Base-by-base conservation (phyloP, 2,329 filamentous ascomycete species). In the Colletotrichum paranaense region DNA sequence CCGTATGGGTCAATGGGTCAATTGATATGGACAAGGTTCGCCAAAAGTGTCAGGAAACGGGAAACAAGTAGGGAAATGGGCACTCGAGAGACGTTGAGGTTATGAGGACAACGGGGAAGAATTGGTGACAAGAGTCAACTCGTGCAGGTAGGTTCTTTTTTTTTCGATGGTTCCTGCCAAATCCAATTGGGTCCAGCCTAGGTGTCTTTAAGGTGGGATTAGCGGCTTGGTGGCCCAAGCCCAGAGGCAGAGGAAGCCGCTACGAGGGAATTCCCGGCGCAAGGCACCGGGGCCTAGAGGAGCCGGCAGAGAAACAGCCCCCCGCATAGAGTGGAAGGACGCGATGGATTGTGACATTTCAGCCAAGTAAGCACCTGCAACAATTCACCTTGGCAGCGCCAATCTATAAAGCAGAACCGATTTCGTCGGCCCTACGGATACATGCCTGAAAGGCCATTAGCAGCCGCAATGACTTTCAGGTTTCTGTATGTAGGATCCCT, bases 201-300 rank as follows among this genome's bases (percentile, higher is more conserved):
- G 16, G 16, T 53, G 72, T 64, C 52, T 68, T 35, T 53, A 59
- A 72, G 68, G 68, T 53, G 63, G 62, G 46, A 59, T 72, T 74
- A 67, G 72, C 72, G 68, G 24, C 30, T 28, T 67, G 32, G 28
- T 68, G 68, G 68, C 66, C 57, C 42, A 55, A 56, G 57, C 56
- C 62, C 42, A 30, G n/a, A 16, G 32, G 67, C 60, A 59, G 28
- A n/a, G 42, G 42, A n/a, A 22, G 35, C 56, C 52, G 69, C 64
- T 68, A 30, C 58, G 65, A 65, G 67, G 67, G 55, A 73, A 73
- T 70, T 66, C 70, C 67, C 70, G 42, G 60, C 62, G 59, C 67
- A 73, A 70, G 55, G 60, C 49, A 24, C 26, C 26, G 60, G 62
- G 30, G n/a, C 26, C 16, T 19, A 42, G 38, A 42, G 38, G 8